Base-by-base conservation (phyloP, 108 stramenopile species). In the Nitzschia inconspicua region DNA sequence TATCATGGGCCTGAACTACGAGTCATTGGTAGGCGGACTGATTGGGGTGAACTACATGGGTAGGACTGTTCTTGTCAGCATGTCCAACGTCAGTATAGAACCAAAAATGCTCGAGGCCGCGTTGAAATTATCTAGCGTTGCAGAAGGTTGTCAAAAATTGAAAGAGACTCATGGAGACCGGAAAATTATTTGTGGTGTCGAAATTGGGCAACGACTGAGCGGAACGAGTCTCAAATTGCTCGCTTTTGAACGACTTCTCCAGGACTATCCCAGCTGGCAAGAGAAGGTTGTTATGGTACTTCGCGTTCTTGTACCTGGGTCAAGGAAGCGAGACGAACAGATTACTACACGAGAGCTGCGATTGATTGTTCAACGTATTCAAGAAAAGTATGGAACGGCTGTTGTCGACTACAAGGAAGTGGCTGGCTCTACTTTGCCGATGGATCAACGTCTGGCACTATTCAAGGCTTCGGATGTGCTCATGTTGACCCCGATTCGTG, bases 61-160 rank as follows among this genome's bases (percentile, higher is more conserved):
- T 13, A 75, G 90, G 3, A 96, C 94, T 24, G 96, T 99, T 34
- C 63, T 98, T 49, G 96, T 99, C 18, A 89, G 94, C 44, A 97
- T 98, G 68, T 89, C 88, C 51, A 98, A 99, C 67, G 98, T 99
- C n/a, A 88, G 86, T 34, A 91, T 98, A 57, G 99, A 99, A 76
- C 81, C 93, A 16, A 77, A 83, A 13, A 70, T 88, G 63, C 71
- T 96, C 25, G 86, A 89, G 70, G 82, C 63, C 16, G 76, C 75
- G n/a, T 46, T 84, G 27, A 53, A 60, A 44, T 68, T 89, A 31
- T 88, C 92, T 8, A 66, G 66, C 28, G 90, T 95, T 22, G 50
- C 72, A 25, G 63, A 65, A 16, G 79, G 72, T 27, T 72, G 76
- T 16, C 69, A 63, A 23, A 63, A 66, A 2, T 62, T 96, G 41